These are phyloP conservation scores for Pleurozium schreberi DNA, from an alignment of 225 moss, liverwort and hornwort species.

Conservation along the genomic window DNA sequence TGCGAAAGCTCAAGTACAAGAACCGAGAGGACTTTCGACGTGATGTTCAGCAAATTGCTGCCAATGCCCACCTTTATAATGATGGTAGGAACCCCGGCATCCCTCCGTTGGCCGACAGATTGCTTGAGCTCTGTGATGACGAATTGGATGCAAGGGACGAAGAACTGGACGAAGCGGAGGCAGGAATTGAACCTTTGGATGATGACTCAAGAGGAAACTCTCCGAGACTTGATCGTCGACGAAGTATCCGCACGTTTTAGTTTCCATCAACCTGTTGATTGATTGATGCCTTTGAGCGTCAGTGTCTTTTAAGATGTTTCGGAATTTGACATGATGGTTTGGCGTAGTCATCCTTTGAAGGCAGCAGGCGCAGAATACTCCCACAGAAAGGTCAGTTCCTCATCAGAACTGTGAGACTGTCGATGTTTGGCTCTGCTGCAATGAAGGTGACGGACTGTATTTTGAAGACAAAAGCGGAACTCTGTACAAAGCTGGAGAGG, in stretches of 20 bases:
- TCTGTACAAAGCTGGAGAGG: constrained; percentile 41
- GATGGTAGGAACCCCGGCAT: constrained; percentile 82
- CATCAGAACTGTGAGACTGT: constrained; percentile 3
- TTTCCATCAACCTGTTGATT: not conserved
- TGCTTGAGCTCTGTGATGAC: constrained; percentile 71
- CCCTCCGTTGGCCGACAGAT: constrained; percentile 81
- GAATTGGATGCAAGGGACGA: constrained; percentile 44
- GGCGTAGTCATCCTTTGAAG: not conserved
- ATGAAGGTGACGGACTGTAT: constrained; percentile 4
- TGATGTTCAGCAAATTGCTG: constrained; percentile 83
- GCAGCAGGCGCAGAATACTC: not conserved
- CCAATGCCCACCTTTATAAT: constrained; percentile 86
- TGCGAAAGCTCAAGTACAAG: constrained; percentile 75
- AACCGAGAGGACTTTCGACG: constrained; percentile 67
- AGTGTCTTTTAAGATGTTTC: not conserved
- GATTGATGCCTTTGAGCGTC: not conserved
- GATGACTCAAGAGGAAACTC: constrained; percentile 34
- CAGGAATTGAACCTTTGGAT: constrained; percentile 64
- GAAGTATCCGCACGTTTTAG: constrained; percentile 25
- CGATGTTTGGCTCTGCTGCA: not conserved
- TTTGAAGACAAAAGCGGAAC: constrained; percentile 19
- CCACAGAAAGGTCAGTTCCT: not conserved
- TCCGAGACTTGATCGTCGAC: constrained; percentile 29
- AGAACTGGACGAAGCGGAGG: constrained; percentile 72
- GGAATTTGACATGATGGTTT: not conserved